Conservation (phyloP, 352 stramenopile species). For the Phytopythium cucurbitacearum region DNA sequence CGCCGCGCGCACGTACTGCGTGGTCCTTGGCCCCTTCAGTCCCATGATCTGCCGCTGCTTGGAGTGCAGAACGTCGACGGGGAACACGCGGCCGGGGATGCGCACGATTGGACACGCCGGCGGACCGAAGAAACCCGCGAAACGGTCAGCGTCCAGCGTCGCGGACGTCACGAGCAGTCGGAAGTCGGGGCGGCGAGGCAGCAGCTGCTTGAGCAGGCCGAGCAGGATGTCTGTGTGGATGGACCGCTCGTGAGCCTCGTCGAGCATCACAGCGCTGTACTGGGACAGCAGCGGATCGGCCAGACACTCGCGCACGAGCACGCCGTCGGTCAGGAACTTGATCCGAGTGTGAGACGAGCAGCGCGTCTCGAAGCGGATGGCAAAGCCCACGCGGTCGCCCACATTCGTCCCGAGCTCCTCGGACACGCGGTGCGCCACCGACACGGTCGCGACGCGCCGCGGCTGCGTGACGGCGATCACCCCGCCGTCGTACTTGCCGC, state of each 20-base stretch:
- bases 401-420: conserved; percentile 90
- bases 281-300: conserved; percentile 59
- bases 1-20: conserved; percentile 49
- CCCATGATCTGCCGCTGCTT: conserved; percentile 82
- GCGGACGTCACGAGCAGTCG: conserved; percentile 93
- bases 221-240: conserved; percentile 99
- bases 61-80: conserved; percentile 93
- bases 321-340: conserved; percentile 84
- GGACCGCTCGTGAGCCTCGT: conserved; percentile 97
- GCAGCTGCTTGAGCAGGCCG: conserved; percentile 86
- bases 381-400: conserved; percentile 88
- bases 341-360: conserved; percentile 51
- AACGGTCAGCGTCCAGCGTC: conserved; percentile 86
- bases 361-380: conserved; percentile 97
- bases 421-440: conserved; percentile 95
- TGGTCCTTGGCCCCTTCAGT: conserved; percentile 46
- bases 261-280: conserved; percentile 92
- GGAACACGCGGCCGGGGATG: conserved; percentile 90
- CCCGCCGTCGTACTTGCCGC: conserved; percentile 10
- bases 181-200: conserved; percentile 67
- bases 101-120: conserved; percentile 70
- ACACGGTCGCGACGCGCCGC: conserved; percentile 96
- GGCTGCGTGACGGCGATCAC: conserved; percentile 89
- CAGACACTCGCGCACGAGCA: conserved; percentile 80
- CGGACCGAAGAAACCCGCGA: conserved; percentile 82